These are phyloP conservation scores for Castanopsis chinensis DNA, from an alignment of 306 rosid genomes.

Conservation along the genomic window DNA sequence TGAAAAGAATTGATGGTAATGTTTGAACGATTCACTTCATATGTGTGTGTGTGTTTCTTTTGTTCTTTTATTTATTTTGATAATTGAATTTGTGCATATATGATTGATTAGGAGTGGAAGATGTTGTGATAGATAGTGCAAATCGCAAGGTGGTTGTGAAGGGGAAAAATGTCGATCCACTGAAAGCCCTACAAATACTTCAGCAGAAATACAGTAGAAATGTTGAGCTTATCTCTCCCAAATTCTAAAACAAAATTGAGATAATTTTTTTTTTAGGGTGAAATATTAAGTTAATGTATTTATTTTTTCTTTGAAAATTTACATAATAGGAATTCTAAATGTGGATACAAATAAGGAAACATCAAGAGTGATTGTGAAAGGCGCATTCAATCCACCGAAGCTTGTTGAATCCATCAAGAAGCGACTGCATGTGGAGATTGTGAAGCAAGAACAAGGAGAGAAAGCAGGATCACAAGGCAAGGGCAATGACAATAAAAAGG, in stretches of 20 bases:
- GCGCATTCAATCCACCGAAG: slow-evolving; percentile 44
- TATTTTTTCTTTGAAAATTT: not conserved
- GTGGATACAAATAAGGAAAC: slow-evolving; percentile 51
- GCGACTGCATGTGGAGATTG: slow-evolving; percentile 50
- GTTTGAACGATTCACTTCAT: not conserved
- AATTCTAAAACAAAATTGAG: not conserved
- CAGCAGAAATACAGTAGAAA: slow-evolving; percentile 60
- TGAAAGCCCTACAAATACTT: slow-evolving; percentile 49
- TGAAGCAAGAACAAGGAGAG: slow-evolving; percentile 27
- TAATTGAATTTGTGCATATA: not conserved
- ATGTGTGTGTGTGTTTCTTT: not conserved
- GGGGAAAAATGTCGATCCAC: slow-evolving; percentile 57
- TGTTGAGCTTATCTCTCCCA: slow-evolving; percentile 61
- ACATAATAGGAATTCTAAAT: slow-evolving; percentile 42
- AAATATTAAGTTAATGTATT: not conserved
- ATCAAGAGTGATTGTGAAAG: slow-evolving; percentile 57
- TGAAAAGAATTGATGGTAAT: slow-evolving; percentile 57
- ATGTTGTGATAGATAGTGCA: slow-evolving; percentile 46
- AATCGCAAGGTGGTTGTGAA: slow-evolving; percentile 46
- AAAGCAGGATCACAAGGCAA: not conserved
- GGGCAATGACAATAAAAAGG: not conserved
- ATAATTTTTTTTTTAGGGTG: not conserved
- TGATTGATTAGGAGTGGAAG: slow-evolving; percentile 51
- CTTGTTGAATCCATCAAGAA: slow-evolving; percentile 42
- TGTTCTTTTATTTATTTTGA: not conserved